Conservation (phyloP, 257 asterid species). For the Solanum tarapatanum region DNA sequence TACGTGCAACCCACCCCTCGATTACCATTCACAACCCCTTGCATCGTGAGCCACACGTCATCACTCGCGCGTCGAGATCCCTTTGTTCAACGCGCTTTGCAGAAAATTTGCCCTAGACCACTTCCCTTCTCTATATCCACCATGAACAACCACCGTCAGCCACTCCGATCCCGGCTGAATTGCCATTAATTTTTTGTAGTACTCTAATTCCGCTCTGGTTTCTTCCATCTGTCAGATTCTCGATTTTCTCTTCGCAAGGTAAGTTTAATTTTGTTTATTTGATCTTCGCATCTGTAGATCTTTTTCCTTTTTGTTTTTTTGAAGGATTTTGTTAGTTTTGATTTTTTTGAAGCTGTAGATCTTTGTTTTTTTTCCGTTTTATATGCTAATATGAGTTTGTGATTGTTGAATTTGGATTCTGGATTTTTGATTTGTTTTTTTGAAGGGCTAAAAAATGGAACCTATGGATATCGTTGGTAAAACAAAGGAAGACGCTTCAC, state of each 20-base stretch:
- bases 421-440: not conserved
- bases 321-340: not conserved
- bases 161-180: constrained; percentile 13
- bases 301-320: not conserved
- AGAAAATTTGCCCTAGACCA: constrained; percentile 21
- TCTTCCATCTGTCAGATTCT: not conserved
- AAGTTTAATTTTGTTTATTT: not conserved
- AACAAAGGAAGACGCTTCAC: constrained; percentile 93
- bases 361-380: not conserved
- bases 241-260: not conserved
- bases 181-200: not conserved
- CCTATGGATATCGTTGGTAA: constrained; percentile 91
- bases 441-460: constrained; percentile 50
- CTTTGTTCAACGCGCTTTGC: not conserved
- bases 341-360: not conserved
- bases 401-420: not conserved
- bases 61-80: constrained; percentile 3
- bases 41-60: not conserved
- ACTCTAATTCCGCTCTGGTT: not conserved
- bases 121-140: constrained; percentile 15
- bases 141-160: constrained; percentile 14
- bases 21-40: not conserved
- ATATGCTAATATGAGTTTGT: not conserved
- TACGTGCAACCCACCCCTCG: constrained; percentile 1
- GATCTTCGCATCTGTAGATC: not conserved